Base-by-base conservation (phyloP, 371 early-diverging fungal species). In the Lichtheimia hyalospora region DNA sequence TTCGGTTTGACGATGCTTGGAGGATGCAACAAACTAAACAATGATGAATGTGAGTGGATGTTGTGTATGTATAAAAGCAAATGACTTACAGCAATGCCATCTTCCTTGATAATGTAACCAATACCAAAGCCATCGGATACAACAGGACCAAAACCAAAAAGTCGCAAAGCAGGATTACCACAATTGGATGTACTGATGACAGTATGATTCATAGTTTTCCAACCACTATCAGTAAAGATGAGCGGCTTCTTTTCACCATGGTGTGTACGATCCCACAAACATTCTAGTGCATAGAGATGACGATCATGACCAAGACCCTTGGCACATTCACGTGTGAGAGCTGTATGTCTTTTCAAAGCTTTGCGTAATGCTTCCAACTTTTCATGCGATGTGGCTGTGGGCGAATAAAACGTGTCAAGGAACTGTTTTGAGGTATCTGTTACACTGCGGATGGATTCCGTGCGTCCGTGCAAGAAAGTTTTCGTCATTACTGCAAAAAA, bases 71-170 rank as follows among this genome's bases (percentile, higher is more conserved):
- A 4, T 2, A 7, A 27, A 27, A 27, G 7, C 8, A 34, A 1
- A 34, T 34, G 10, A 34, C 34, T 34, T 34, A 34, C 34, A 0
- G 83, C 71, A 50, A 83, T 76, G 6, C 81, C 76, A 52, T 86
- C 84, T 57, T 89, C 83, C 62, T 92, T 92, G 66, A 94, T 89
- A 81, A 92, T 91, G 76, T 95, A 95, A 13, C 95, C 94, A 61
- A 91, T 75, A 54, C 93, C 94, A 73, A 89, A 95, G 5, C 96
- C 96, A 71, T 94, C 89, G n/a, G 91, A 83, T 0, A 95, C 94
- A 44, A 91, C 92, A 61, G 93, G 91, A 21, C 95, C 96, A 89
- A 93, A 95, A 5, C 96, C 96, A 71, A 93, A 95, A 2, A 91
- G 87, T 25, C 88, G 82, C 49, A 92, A 84, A 43, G 90, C 87